Evolutionary conservation across 2,329 filamentous ascomycete genomes (phyloP).

Genomic region (Stagonosporopsis cucurbitacearum): DNA sequence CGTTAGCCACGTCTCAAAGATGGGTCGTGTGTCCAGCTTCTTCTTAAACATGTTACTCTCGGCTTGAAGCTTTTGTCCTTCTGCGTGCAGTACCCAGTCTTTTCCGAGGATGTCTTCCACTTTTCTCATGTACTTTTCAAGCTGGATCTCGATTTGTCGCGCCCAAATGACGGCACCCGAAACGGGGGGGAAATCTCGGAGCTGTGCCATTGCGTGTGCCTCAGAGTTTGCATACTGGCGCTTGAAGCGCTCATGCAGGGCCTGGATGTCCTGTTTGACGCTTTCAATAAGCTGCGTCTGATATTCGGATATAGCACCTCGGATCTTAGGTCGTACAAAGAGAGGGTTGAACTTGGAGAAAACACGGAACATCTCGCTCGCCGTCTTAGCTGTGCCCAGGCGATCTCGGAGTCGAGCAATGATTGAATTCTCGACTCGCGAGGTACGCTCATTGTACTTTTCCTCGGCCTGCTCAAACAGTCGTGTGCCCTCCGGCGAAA

Average conservation of each 20-base stretch:
- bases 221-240: slow-evolving; percentile 98
- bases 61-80: slow-evolving; percentile 90
- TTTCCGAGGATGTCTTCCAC: slow-evolving; percentile 97
- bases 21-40: slow-evolving; percentile 91
- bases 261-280: slow-evolving; percentile 93
- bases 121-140: slow-evolving; percentile 97
- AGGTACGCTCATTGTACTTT: slow-evolving; percentile 95
- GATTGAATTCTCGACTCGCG: slow-evolving; percentile 97
- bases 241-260: slow-evolving; percentile 95
- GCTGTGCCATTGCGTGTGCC: slow-evolving; percentile 95
- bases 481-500: slow-evolving; percentile 86
- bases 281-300: slow-evolving; percentile 98
- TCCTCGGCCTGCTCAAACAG: slow-evolving; percentile 94
- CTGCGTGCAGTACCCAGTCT: slow-evolving; percentile 92
- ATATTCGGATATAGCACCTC: slow-evolving; percentile 96
- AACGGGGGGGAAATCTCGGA: slow-evolving; percentile 93
- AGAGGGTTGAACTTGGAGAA: slow-evolving; percentile 99
- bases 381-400: slow-evolving; percentile 92
- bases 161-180: slow-evolving; percentile 98
- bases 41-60: slow-evolving; percentile 94
- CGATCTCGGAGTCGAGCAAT: slow-evolving; percentile 92
- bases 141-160: slow-evolving; percentile 92
- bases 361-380: slow-evolving; percentile 99
- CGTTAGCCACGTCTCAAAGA: slow-evolving; percentile 94
- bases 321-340: slow-evolving; percentile 98